A percentile compares a stretch with the other conserved stretches of the same genome.
These are phyloP conservation scores for Nepenthes mirabilis DNA, from an alignment of 148 eudicot genomes.

Conservation along the genomic window DNA sequence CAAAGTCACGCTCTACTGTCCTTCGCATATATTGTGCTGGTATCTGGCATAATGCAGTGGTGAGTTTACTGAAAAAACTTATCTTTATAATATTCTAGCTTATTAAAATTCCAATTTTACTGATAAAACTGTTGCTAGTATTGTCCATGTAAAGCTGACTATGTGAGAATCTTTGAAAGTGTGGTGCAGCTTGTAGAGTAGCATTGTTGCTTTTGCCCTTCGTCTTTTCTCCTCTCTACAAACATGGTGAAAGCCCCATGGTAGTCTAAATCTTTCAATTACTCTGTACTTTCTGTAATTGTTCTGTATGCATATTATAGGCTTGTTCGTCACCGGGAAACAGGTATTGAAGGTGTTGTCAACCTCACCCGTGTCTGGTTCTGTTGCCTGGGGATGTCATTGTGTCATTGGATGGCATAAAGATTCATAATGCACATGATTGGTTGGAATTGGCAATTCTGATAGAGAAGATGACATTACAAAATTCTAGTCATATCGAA, in stretches of 20 bases:
- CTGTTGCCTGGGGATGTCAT: conserved; percentile 71
- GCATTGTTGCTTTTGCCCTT: conserved; percentile 61
- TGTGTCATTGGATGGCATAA: conserved; percentile 45
- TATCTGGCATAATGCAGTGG: conserved; percentile 91
- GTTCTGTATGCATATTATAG: not conserved
- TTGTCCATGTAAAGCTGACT: conserved; percentile 13
- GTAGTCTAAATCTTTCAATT: conserved; percentile 20
- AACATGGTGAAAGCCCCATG: conserved; percentile 62
- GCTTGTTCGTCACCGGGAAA: not conserved
- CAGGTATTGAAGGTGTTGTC: conserved; percentile 72
- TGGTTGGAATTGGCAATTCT: conserved; percentile 46
- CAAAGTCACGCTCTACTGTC: conserved; percentile 43
- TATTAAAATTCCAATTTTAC: not conserved
- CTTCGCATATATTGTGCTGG: conserved; percentile 97
- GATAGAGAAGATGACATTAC: conserved; percentile 27
- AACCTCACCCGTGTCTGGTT: conserved; percentile 47
- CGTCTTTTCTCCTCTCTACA: conserved; percentile 58
- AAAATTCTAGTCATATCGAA: conserved; percentile 13
- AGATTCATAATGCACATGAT: conserved; percentile 34
- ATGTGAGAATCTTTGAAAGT: conserved; percentile 25
- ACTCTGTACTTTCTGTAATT: not conserved
- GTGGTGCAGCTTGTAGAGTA: conserved; percentile 70
- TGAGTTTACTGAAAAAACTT: conserved; percentile 19
- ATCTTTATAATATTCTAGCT: not conserved
- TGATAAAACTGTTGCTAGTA: not conserved